Percentiles rank a stretch among this genome's conserved stretches.
phyloP scores from a whole-genome alignment of 805 yeast species.

The Kodamaea kaohsiungensis region DNA sequence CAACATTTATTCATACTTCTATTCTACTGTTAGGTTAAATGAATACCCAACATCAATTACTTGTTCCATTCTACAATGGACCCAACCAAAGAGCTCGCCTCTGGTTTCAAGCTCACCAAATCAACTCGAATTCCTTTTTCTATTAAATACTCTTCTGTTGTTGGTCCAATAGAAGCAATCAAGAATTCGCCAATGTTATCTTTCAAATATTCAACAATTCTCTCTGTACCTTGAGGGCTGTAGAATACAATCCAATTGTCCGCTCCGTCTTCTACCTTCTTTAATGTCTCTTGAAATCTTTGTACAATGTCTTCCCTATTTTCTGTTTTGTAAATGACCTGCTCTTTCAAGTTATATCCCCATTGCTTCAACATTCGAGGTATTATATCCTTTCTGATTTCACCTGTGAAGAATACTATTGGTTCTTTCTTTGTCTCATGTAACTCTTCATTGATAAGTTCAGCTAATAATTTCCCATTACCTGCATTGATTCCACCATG shows the following conservation, averaged over 20 bases:
- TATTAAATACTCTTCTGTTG: constrained; percentile 67
- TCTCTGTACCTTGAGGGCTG: constrained; percentile 85
- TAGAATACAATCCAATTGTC: constrained; percentile 78
- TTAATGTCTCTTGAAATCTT: constrained; percentile 27
- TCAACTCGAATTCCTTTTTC: constrained; percentile 55
- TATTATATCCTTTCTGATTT: constrained; percentile 75
- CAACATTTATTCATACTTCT: neutral
- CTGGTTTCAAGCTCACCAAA: constrained; percentile 72
- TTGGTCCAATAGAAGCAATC: constrained; percentile 90
- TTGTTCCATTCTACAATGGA: constrained; percentile 25
- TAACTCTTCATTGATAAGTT: constrained; percentile 49
- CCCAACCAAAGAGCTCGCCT: constrained; percentile 56
- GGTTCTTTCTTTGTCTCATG: constrained; percentile 22
- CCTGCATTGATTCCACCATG: constrained; percentile 80
- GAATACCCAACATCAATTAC: neutral
- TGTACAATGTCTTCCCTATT: constrained; percentile 47
- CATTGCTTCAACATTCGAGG: constrained; percentile 55
- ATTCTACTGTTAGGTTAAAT: neutral
- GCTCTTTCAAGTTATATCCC: constrained; percentile 53
- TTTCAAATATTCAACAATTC: constrained; percentile 49
- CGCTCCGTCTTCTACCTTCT: constrained; percentile 1
- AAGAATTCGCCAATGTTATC: constrained; percentile 10
- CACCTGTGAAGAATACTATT: constrained; percentile 81
- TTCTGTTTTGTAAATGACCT: constrained; percentile 69
- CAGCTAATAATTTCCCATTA: constrained; percentile 71